Percentiles rank a stretch among this genome's conserved stretches.
Conservation (phyloP, 2,329 filamentous ascomycete genomes). For the Chrysoporthe cubensis region DNA sequence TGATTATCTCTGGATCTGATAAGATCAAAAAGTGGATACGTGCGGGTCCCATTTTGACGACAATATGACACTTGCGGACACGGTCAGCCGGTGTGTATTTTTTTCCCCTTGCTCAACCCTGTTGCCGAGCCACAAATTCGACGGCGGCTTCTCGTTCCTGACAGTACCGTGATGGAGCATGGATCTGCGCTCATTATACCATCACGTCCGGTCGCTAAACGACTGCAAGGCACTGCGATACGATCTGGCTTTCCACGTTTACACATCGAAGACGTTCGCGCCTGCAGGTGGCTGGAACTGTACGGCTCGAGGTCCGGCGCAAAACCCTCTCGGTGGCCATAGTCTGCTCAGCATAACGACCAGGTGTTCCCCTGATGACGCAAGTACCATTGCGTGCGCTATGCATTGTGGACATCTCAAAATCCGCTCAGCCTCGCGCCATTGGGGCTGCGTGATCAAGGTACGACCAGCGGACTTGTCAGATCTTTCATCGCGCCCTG, state of each 20-base stretch:
- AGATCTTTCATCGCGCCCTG: constrained; percentile 21
- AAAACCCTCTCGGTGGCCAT: not conserved
- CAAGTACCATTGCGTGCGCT: constrained; percentile 6
- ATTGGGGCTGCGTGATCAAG: constrained; percentile 15
- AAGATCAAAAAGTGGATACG: constrained; percentile 47
- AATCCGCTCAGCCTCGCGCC: not conserved
- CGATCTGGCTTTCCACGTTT: not conserved
- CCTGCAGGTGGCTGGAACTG: not conserved
- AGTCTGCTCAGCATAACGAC: not conserved
- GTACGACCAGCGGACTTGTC: constrained; percentile 21
- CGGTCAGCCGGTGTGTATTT: not conserved
- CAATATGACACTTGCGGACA: not conserved
- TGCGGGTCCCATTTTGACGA: constrained; percentile 9
- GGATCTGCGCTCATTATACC: not conserved
- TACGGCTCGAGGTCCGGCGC: not conserved
- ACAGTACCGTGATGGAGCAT: not conserved
- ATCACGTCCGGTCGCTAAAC: not conserved
- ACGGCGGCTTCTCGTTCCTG: not conserved
- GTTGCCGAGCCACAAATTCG: not conserved
- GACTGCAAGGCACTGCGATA: not conserved
- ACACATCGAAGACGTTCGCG: not conserved
- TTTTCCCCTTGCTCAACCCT: not conserved
- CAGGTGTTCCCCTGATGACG: constrained; percentile 18
- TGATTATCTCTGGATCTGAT: constrained; percentile 58
- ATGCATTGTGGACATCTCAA: not conserved